These are phyloP conservation scores for Seiridium cupressi DNA, from an alignment of 2,329 filamentous ascomycete genomes.

Conservation along the genomic window DNA sequence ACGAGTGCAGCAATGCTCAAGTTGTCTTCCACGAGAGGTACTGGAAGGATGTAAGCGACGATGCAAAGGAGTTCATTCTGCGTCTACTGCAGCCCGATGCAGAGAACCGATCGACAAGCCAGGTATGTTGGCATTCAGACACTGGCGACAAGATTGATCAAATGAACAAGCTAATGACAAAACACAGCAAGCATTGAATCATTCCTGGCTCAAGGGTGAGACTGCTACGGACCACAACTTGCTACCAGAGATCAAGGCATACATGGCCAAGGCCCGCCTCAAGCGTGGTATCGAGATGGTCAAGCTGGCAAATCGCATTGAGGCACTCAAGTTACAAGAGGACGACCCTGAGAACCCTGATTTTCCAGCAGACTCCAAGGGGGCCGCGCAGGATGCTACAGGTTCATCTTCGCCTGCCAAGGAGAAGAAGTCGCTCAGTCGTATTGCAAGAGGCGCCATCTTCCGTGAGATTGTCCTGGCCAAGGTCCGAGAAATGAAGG, in stretches of 20 bases:
- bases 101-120: constrained; percentile 72
- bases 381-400: constrained; percentile 49
- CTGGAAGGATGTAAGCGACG: constrained; percentile 95
- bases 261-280: constrained; percentile 87
- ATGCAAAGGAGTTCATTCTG: constrained; percentile 93
- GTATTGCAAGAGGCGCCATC: constrained; percentile 65
- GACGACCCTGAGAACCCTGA: constrained; percentile 76
- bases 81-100: constrained; percentile 77
- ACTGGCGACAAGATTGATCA: neutral
- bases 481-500: constrained; percentile 90
- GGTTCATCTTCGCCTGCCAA: constrained; percentile 16
- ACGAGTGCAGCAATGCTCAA: constrained; percentile 81
- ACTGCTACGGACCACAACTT: constrained; percentile 94
- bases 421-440: constrained; percentile 42
- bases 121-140: constrained; percentile 47
- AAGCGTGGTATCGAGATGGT: constrained; percentile 93
- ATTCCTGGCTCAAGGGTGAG: constrained; percentile 88
- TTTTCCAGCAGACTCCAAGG: constrained; percentile 62
- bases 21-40: constrained; percentile 97
- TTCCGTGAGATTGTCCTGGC: constrained; percentile 93
- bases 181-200: constrained; percentile 68
- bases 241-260: constrained; percentile 93
- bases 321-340: constrained; percentile 89
- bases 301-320: constrained; percentile 94
- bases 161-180: neutral